Evolutionary conservation across 2,329 filamentous ascomycete genomes (phyloP), one percentile per base, ranked within the genome.

Genomic region (Seiridium cupressi): DNA sequence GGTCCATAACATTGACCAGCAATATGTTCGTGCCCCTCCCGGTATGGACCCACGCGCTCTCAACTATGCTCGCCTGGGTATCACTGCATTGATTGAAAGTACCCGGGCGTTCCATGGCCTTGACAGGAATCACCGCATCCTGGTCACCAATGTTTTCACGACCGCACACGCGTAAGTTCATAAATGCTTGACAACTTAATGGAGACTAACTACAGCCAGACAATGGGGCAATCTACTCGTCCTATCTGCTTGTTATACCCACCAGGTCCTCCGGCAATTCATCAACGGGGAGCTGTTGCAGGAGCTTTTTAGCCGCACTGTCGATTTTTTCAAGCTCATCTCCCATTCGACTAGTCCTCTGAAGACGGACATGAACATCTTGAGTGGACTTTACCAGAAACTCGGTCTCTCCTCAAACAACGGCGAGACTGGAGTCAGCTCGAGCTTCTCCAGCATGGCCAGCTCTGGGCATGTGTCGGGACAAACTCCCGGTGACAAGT

Each of bases 201-300:
- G 60, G 64, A 68, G 69, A 65, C 32, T 61, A 46, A 38, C 61
- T 51, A 18, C 13, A 38, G 32, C 4, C 63, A 96, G 93, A 5
- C 95, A 99, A 92, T 99, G 96, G 80, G 94, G 95, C 61, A 98
- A 98, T 72, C 86, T 97, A 69, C 81, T 98, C 54, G 92, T 96
- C n/a, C 84, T 99, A 3, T 87, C 91, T 34, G 93, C 94, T 1
- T 90, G 89, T 3, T 93, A 87, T 74, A 84, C 83, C 63, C 90
- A 94, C 51, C 82, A 80, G 4, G 76, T 82, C 34, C 82, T 96
- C 1, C 76, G 76, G 4, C 72, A 77, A 4, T 83, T 86, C 36
- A 81, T 96, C 26, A 73, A 85, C 3, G 75, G 77, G 53, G 73
- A 81, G 0, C 75, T 79, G 3, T 77, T 96, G 6, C 77, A 82